Evolutionary conservation across 441 rosid species (phyloP).

Genomic region (Populus hybrid): DNA sequence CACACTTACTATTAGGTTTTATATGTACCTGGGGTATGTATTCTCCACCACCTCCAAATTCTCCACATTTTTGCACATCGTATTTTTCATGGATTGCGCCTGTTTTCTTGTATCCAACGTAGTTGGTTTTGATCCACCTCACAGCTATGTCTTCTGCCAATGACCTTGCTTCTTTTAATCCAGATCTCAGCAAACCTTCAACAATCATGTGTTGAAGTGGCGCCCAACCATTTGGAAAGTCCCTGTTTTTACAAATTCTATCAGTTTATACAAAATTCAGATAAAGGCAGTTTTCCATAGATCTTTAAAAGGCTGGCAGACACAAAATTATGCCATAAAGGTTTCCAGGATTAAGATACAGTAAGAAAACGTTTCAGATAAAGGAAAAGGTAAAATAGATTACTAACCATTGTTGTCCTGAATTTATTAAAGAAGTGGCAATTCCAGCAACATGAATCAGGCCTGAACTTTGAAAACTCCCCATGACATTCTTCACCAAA

Average conservation of each 20-base stretch:
- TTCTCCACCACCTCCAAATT: conserved; percentile 79
- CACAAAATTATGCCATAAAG: background rate
- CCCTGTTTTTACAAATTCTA: conserved; percentile 46
- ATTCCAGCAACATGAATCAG: conserved; percentile 68
- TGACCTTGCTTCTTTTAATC: conserved; percentile 46
- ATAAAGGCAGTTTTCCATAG: background rate
- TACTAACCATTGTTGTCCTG: conserved; percentile 76
- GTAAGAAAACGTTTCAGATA: background rate
- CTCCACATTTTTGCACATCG: conserved; percentile 61
- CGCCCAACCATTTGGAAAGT: conserved; percentile 94
- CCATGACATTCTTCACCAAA: conserved; percentile 49
- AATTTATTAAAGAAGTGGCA: conserved; percentile 60
- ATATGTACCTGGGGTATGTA: conserved; percentile 66
- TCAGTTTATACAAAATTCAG: background rate
- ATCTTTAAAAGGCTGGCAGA: background rate
- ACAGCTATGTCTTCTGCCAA: conserved; percentile 71
- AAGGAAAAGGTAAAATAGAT: background rate
- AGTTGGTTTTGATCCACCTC: conserved; percentile 79
- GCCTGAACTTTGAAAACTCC: conserved; percentile 59
- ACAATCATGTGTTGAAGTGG: conserved; percentile 88
- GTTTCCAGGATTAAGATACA: background rate
- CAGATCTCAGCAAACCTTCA: conserved; percentile 71
- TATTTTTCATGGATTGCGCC: conserved; percentile 82
- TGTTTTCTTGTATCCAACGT: conserved; percentile 53
- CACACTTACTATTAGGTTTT: background rate